Evolutionary conservation across 2,329 filamentous ascomycete species (phyloP).

Genomic region (Hymenoscyphus repandus): DNA sequence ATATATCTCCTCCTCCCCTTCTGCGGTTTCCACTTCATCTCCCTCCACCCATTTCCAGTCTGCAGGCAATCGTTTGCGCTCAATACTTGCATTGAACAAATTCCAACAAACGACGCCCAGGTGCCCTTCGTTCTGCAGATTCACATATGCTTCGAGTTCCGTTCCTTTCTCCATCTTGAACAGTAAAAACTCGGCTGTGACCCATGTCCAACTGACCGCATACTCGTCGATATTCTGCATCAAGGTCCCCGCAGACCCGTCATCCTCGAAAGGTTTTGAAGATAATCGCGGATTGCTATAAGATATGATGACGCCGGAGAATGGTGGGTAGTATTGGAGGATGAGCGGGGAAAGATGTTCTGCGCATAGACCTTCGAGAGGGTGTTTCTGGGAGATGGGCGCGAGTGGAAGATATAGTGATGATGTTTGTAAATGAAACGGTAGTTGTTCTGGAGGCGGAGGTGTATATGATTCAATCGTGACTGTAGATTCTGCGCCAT

Average conservation of each 20-base stretch:
- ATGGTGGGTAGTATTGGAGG: slow-evolving; percentile 68
- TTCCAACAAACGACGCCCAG: slow-evolving; percentile 86
- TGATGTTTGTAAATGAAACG: slow-evolving; percentile 73
- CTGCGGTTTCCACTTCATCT: slow-evolving; percentile 31
- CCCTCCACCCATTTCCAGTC: slow-evolving; percentile 74
- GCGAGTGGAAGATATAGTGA: slow-evolving; percentile 76
- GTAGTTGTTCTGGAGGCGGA: slow-evolving; percentile 39
- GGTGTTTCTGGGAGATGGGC: slow-evolving; percentile 63
- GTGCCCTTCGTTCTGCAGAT: slow-evolving; percentile 83
- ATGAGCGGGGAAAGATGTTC: slow-evolving; percentile 72
- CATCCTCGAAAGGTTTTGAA: slow-evolving; percentile 47
- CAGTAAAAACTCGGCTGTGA: slow-evolving; percentile 80
- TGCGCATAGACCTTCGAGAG: slow-evolving; percentile 64
- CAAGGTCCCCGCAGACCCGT: slow-evolving; percentile 42
- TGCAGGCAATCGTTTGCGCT: slow-evolving; percentile 66
- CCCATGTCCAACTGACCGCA: slow-evolving; percentile 79
- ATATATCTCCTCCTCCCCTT: slow-evolving; percentile 36
- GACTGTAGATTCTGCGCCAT: slow-evolving; percentile 30
- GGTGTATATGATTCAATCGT: background rate
- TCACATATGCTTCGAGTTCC: slow-evolving; percentile 74
- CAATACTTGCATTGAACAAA: slow-evolving; percentile 86
- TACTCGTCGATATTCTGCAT: slow-evolving; percentile 68
- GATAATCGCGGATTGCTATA: slow-evolving; percentile 66
- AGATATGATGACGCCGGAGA: slow-evolving; percentile 68
- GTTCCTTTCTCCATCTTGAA: slow-evolving; percentile 72